Base-by-base conservation (phyloP, 2,329 filamentous ascomycete species). In the Arthrobotrys iridis region DNA sequence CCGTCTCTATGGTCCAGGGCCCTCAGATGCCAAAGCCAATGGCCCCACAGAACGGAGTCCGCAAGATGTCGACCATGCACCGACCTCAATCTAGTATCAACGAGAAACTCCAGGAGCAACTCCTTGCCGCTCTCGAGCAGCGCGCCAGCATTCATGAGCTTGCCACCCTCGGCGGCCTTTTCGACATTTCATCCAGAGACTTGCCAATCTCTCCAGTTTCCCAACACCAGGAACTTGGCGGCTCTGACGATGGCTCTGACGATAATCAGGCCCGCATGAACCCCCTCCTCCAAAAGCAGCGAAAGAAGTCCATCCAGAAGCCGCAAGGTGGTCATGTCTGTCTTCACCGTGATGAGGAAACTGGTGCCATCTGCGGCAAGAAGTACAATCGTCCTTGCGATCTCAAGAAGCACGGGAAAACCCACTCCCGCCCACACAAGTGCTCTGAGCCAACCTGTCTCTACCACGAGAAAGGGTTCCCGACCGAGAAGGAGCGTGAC, bases 371-470 rank as follows among this genome's bases (percentile, higher is more conserved):
- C 41, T 98, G 94, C 84, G 89, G 88, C 82, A 97, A 97, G 84
- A 89, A 94, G 82, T 98, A 98, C 85, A 96, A 95, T 83, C 90
- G 95, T 77, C 93, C 93, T n/a, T 98, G 95, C 83, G 95, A 99
- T 82, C 85, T 98, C 72, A 97, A 93, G 78, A 98, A 98, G 86
- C 95, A 99, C 83, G 91, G 96, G 84, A 99, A 98, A 86, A 98
- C 94, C 0, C 95, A 99, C 82, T 93, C 92, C 66, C 91, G 95
- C 35, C 95, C 94, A 7, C 97, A 92, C 91, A 99, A 99, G 85
- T 99, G 95, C 83, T 87, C 89, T 4, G 85, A 92, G 20, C 81
- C 87, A 41, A 89, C 88, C 48, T 98, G 95, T 91, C 96, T 96
- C 82, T 98, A 97, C 83, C 89, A 91, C 82, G 87, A 90, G 33